Evolutionary conservation across 2,329 filamentous ascomycete genomes (phyloP).

Genomic region (Diaporthe capsici): DNA sequence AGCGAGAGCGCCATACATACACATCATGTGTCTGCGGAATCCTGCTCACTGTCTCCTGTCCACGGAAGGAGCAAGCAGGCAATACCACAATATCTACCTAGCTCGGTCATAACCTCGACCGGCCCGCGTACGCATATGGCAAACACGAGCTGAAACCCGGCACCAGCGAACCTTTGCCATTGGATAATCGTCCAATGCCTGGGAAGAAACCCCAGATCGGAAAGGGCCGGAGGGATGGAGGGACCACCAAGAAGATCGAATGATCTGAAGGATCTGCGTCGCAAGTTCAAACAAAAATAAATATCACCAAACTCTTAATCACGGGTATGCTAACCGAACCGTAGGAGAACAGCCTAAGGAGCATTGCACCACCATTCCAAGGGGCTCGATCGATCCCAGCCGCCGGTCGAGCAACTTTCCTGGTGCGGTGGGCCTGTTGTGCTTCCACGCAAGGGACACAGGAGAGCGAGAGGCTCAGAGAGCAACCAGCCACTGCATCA

Average conservation of each 20-base stretch:
- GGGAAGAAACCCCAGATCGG: background rate
- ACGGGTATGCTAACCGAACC: background rate
- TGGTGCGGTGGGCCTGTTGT: background rate
- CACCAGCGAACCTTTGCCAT: background rate
- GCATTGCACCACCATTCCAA: background rate
- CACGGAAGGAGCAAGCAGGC: background rate
- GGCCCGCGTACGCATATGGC: background rate
- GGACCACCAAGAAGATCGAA: background rate
- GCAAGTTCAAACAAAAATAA: background rate
- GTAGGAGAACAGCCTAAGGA: background rate
- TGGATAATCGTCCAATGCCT: background rate
- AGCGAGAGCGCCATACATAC: background rate
- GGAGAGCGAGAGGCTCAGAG: background rate
- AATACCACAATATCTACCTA: background rate
- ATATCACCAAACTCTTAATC: background rate
- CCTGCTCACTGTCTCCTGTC: background rate
- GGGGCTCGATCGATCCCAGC: background rate
- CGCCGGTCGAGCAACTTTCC: too few relatives aligned
- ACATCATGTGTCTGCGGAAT: background rate
- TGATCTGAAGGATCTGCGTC: background rate
- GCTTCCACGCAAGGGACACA: background rate
- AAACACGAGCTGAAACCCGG: slow-evolving; percentile 5
- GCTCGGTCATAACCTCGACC: background rate
- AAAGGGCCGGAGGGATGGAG: background rate
- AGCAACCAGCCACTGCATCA: background rate